phyloP scores from a whole-genome alignment of 2,329 filamentous ascomycete species.

The Aspergillus sp. region DNA sequence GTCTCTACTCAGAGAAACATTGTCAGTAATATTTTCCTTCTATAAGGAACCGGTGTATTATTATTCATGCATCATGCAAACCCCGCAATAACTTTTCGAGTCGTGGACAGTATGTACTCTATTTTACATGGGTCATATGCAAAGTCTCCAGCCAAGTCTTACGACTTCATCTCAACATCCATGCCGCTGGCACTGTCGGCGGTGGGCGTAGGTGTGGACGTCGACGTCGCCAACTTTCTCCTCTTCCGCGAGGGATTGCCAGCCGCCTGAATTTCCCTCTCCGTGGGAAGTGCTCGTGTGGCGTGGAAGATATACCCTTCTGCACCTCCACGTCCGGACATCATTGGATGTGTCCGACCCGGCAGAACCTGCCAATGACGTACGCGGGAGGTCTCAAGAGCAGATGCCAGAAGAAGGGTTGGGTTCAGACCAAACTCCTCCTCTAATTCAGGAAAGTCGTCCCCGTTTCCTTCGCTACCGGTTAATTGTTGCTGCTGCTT shows the following conservation, averaged over 20 bases:
- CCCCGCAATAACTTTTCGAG: not conserved
- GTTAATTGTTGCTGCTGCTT: conserved; percentile 5
- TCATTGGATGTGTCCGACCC: conserved; percentile 86
- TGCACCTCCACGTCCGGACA: conserved; percentile 83
- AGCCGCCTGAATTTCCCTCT: conserved; percentile 77
- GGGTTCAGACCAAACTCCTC: conserved; percentile 87
- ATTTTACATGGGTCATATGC: conserved; percentile 1
- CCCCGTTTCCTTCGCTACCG: conserved; percentile 28
- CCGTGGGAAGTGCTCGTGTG: conserved; percentile 74
- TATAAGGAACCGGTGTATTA: too few relatives aligned
- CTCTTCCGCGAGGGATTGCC: conserved; percentile 68
- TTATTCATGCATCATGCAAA: not conserved
- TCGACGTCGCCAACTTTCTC: conserved; percentile 53
- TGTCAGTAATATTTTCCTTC: too few relatives aligned
- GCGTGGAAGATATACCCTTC: conserved; percentile 90
- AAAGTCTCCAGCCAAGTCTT: conserved; percentile 1
- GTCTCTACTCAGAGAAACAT: too few relatives aligned
- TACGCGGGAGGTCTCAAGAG: conserved; percentile 76
- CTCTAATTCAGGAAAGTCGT: conserved; percentile 25
- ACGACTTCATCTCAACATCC: conserved; percentile 33
- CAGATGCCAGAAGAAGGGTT: conserved; percentile 73
- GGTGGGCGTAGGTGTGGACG: too few relatives aligned
- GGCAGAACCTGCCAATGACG: conserved; percentile 89
- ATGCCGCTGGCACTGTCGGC: conserved; percentile 18
- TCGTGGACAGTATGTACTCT: not conserved